Evolutionary conservation across 345 rosid genomes (phyloP), one percentile per base, ranked within the genome.

Genomic region (Eucalyptus camaldulensis): DNA sequence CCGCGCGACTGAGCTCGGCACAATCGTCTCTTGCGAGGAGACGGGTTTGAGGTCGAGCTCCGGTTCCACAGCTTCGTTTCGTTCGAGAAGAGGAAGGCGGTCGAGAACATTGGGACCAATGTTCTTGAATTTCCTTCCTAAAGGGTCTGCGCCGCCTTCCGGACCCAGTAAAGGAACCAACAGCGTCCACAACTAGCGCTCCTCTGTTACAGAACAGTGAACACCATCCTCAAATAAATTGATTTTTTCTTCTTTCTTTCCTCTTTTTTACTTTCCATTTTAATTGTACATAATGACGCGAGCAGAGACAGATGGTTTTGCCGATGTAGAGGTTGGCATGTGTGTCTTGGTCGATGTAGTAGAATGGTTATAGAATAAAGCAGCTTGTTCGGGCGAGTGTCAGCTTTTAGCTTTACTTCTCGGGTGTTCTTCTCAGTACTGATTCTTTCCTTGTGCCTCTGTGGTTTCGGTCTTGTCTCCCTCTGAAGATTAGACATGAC

Each of bases 91-190:
- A 69, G 21, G 81, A 33, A 11, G 81, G 40, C 44, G 81, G 85
- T 76, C 85, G 47, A 87, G 47, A 76, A 49, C 86, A 49, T 95
- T 93, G 51, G 93, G 92, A 49, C 89, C 93, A 37, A 49, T 94
- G 92, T 54, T 93, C 92, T 91, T 96, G 89, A 93, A 88, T 58
- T 88, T 91, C 91, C 95, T 96, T 62, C 98, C 97, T 1, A 96
- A 91, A 91, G 96, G 97, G 81, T 56, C 90, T 11, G 67, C 87
- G 45, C 90, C 95, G 13, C 88, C 93, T 45, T 94, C 97, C 67
- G 96, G 91, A 17, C 96, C 97, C 45, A 93, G 98, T 93, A 88
- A 88, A 88, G 90, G 92, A 88, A 90, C 90, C 90, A 91, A 96
- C 91, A 86, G 87, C 19, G 54, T 91, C 58, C 91, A 93, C n/a